Evolutionary conservation across 768 basidiomycete species (phyloP).

Genomic region (Russula brevipes): DNA sequence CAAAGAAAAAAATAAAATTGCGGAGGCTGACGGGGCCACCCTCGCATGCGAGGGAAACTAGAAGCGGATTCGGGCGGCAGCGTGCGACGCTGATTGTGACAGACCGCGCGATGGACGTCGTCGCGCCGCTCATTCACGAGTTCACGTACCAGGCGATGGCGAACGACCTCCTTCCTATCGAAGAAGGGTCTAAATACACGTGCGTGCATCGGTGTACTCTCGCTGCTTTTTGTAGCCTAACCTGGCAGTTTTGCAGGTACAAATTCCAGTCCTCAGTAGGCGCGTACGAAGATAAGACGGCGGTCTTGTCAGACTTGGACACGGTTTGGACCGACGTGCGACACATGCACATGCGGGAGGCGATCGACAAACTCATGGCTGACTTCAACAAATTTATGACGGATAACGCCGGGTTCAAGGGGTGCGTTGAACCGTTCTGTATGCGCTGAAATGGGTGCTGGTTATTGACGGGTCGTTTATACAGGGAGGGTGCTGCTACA

Average conservation of each 20-base stretch:
- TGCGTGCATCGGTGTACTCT: conserved; percentile 37
- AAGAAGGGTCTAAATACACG: conserved; percentile 84
- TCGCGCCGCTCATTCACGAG: conserved; percentile 89
- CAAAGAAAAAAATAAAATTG: conserved; percentile 29
- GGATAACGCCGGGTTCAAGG: conserved; percentile 92
- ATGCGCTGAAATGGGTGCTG: not conserved
- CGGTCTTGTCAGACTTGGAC: conserved; percentile 80
- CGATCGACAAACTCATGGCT: conserved; percentile 93
- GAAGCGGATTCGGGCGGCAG: conserved; percentile 44
- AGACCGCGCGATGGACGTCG: conserved; percentile 92
- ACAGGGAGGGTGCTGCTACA: conserved; percentile 73
- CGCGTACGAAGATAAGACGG: conserved; percentile 81
- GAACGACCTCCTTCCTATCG: conserved; percentile 85
- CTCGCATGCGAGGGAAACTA: conserved; percentile 18
- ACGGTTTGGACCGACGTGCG: conserved; percentile 88
- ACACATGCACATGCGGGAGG: conserved; percentile 98
- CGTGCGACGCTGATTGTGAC: conserved; percentile 84
- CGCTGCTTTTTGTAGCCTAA: not conserved
- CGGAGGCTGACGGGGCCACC: not conserved
- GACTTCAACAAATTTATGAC: conserved; percentile 93
- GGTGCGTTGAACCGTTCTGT: conserved; percentile 43
- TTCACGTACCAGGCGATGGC: conserved; percentile 99
- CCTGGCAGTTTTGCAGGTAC: conserved; percentile 50
- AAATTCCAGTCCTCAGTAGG: conserved; percentile 90
- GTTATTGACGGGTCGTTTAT: conserved; percentile 4